Evolutionary conservation across 108 stramenopile species (phyloP), one percentile per base, ranked within the genome.

Genomic region (Skeletonema costatum): DNA sequence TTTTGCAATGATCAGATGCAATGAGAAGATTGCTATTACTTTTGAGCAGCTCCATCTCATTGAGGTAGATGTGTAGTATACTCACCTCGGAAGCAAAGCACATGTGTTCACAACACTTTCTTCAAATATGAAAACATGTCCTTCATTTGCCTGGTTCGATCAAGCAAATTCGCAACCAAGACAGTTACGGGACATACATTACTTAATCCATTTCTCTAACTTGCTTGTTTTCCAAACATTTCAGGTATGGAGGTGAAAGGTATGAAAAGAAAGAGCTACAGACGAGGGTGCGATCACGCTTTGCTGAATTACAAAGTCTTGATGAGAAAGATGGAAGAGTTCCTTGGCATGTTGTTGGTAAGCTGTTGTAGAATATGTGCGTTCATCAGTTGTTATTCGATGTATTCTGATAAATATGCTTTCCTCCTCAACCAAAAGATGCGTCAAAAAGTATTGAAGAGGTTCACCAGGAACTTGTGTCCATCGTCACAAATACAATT

Each of bases 201-300:
- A n/a, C n/a, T n/a, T n/a, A n/a, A n/a, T 66, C 11, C 2, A 31
- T 36, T 60, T 30, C 25, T 77, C 21, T 83, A 39, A 14, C 21
- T 73, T 69, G 5, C 19, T 71, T 64, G 13, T 82, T 76, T n/a
- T 32, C 16, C 70, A 53, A 21, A 38, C 50, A 31, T 13, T 64
- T 50, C 74, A 90, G 90, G 10, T 92, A 89, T 72, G 95, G 95
- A 60, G 90, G 85, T 14, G 95, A 96, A 81, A 88, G 95, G 63
- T 96, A 96, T 64, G 95, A 96, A 83, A 91, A 92, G 71, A 70
- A 85, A 38, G 92, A 93, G 42, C 76, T 96, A 71, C 95, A 96
- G 78, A 83, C 82, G 16, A 82, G 91, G n/a, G 95, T 96, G 1
- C 84, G 95, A 65, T 58, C 92, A 67, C 75, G 92, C 68, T 96